Base-by-base conservation (phyloP, 768 basidiomycete genomes). In the Lactifluus subvellereus region DNA sequence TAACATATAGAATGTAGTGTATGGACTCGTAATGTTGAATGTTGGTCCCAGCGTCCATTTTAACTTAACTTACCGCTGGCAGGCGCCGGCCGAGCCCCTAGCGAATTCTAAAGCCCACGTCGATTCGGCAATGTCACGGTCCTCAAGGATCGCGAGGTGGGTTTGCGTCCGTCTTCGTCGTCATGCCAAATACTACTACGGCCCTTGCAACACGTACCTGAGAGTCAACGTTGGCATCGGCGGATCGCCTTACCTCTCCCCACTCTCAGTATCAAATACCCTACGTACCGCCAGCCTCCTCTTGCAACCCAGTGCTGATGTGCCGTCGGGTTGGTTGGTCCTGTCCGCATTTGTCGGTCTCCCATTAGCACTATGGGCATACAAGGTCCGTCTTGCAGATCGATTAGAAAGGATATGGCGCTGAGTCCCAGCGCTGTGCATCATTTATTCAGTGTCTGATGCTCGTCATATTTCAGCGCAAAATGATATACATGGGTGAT, bases 401-500 rank as follows among this genome's bases (percentile, higher is more conserved):
- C 7, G n/a, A 20, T 30, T 42, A 1, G 18, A 16, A 35, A 20
- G n/a, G 10, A 48, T 27, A 33, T 22, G 1, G 18, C 18, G 13
- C 38, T 50, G 35, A 64, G 35, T 20, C 18, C 37, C 6, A 11
- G 32, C 9, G 22, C 4, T 30, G 40, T 20, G 42, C 30, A 6
- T 60, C 11, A 10, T 40, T 57, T 9, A 13, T 27, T 27, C 63
- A 82, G 80, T 80, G 78, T 66, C 38, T 78, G 3, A 76, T 82
- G 74, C 72, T 82, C 69, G 68, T 80, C 4, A 32, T 80, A 1
- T 80, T 82, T 54, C 81, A 82, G 63, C 75, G 81, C 2, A 76
- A 75, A 53, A 75, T 83, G 43, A 80, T 83, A 22, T 83, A 83
- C 69, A 80, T 83, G 76, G 75, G 75, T 75, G 61, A 33, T 51